These are phyloP conservation scores for Tricharina praecox DNA, from an alignment of 495 filamentous ascomycete species.

Conservation along the genomic window DNA sequence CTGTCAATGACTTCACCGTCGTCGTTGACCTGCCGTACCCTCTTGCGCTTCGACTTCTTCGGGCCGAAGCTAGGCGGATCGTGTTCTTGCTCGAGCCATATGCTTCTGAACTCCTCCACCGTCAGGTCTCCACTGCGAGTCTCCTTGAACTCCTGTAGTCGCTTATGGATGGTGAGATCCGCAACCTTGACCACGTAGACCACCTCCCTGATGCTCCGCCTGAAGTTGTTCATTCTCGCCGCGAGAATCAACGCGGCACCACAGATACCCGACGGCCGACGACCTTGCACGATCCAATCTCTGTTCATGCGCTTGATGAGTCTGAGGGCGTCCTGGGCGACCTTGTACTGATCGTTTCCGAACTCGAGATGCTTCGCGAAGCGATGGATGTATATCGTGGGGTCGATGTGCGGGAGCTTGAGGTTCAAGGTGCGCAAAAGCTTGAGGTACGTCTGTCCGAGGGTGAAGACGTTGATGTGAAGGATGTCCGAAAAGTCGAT, in stretches of 20 bases:
- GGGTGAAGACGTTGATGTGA: conserved; percentile 74
- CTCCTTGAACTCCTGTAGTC: conserved; percentile 72
- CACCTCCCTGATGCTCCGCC: conserved; percentile 75
- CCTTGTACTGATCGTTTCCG: conserved; percentile 51
- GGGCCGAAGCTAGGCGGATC: conserved; percentile 74
- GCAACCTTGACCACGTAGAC: conserved; percentile 94
- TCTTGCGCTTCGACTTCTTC: conserved; percentile 33
- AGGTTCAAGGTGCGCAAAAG: conserved; percentile 50
- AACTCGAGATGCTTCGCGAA: conserved; percentile 86
- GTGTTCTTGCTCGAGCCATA: conserved; percentile 43
- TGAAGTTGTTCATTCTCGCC: conserved; percentile 92
- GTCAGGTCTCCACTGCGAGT: conserved; percentile 65
- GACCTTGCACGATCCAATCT: conserved; percentile 90
- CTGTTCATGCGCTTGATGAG: conserved; percentile 82
- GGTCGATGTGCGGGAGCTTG: conserved; percentile 44
- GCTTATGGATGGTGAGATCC: conserved; percentile 72
- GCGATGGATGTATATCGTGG: conserved; percentile 68
- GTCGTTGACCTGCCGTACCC: conserved; percentile 29
- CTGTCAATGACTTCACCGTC: conserved; percentile 27
- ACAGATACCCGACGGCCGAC: conserved; percentile 82
- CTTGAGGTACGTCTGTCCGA: conserved; percentile 55
- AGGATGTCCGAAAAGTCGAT: conserved; percentile 83
- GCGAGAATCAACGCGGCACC: conserved; percentile 88
- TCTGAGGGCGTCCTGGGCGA: conserved; percentile 68
- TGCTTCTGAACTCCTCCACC: conserved; percentile 68